phyloP scores from a whole-genome alignment of 805 yeast species.

The Monosporozyma solicola region DNA sequence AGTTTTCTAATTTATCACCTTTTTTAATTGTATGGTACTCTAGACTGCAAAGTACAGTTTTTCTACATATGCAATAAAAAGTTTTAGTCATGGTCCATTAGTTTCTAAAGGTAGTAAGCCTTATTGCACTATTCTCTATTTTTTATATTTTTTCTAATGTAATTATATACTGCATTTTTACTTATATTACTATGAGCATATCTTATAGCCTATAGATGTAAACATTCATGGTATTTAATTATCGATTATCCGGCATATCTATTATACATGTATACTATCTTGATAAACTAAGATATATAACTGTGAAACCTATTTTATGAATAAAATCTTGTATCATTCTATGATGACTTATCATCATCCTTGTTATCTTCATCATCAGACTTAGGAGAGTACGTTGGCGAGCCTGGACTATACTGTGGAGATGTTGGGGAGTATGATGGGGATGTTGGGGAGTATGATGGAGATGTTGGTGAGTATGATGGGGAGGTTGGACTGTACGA shows the following conservation, averaged over 20 bases:
- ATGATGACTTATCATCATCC: slow-evolving; percentile 6
- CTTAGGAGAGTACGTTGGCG: slow-evolving; percentile 42
- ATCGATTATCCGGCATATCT: not conserved
- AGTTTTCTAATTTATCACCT: slow-evolving; percentile 9
- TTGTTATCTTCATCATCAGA: slow-evolving; percentile 24
- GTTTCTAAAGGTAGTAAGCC: not conserved
- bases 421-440: slow-evolving; percentile 60
- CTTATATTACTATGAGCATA: not conserved
- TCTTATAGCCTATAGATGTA: not conserved
- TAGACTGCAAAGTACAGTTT: not conserved
- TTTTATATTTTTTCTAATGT: not conserved
- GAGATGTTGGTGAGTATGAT: slow-evolving; percentile 39
- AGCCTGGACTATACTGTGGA: slow-evolving; percentile 52
- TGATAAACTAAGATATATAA: not conserved
- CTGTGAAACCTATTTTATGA: not conserved
- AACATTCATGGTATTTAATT: not conserved
- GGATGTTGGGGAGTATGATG: slow-evolving; percentile 53
- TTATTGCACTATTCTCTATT: not conserved
- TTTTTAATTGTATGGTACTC: not conserved
- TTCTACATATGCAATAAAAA: not conserved
- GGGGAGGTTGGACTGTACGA: slow-evolving; percentile 52
- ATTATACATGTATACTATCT: not conserved
- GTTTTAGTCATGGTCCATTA: not conserved
- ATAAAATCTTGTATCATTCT: not conserved
- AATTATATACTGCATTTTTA: not conserved